These are phyloP conservation scores for Saccharomyces paradoxus DNA, from an alignment of 805 yeast species.

Conservation along the genomic window DNA sequence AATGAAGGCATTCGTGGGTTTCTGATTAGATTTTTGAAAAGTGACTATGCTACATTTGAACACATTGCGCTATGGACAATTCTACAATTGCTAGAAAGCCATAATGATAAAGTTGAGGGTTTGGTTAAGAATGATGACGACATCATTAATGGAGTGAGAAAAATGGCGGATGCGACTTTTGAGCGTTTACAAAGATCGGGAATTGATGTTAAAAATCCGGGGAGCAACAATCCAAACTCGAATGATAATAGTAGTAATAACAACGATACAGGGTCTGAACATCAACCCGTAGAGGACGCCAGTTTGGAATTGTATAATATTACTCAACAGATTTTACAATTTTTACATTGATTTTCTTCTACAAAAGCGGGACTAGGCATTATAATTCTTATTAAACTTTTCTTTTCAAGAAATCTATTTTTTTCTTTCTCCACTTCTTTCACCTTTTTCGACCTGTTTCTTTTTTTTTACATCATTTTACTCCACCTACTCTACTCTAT, in stretches of 20 bases:
- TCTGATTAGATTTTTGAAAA: conserved; percentile 66
- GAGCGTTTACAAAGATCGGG: conserved; percentile 26
- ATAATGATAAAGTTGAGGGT: conserved; percentile 51
- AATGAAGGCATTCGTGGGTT: conserved; percentile 82
- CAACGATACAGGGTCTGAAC: conserved; percentile 14
- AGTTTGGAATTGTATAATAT: conserved; percentile 56
- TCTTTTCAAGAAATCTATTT: neutral
- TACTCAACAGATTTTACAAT: conserved; percentile 59
- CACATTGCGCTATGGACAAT: conserved; percentile 98
- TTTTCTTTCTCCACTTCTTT: neutral
- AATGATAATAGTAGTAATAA: conserved; percentile 23
- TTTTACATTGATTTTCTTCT: conserved; percentile 18
- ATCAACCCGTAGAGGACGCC: conserved; percentile 49
- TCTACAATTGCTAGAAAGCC: conserved; percentile 83
- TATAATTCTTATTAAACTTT: neutral
- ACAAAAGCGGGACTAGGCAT: neutral
- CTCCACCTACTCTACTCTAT: neutral
- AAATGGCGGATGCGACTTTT: conserved; percentile 33
- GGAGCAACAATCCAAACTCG: conserved; percentile 10
- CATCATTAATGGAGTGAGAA: conserved; percentile 47
- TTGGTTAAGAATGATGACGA: conserved; percentile 48
- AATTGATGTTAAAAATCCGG: conserved; percentile 11
- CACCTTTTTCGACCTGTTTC: neutral
- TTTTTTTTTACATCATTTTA: neutral
- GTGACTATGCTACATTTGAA: conserved; percentile 88